A percentile compares a stretch with the other conserved stretches of the same genome.
Evolutionary conservation across 345 rosid species (phyloP).

Genomic region (Syzygium oleosum): DNA sequence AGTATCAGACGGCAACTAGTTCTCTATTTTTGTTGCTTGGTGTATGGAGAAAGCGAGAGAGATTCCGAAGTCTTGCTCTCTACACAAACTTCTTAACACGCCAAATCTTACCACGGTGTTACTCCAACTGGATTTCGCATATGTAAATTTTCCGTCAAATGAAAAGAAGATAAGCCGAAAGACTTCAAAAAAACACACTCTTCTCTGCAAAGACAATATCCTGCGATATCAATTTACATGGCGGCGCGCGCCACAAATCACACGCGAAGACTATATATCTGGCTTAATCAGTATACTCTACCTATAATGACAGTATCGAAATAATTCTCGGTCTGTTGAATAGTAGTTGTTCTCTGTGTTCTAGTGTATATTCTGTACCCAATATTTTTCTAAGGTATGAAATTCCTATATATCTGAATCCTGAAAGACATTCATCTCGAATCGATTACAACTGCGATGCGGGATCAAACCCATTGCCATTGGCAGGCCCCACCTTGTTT

Average conservation of each 20-base stretch:
- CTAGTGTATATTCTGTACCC: not conserved
- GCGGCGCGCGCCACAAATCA: not conserved
- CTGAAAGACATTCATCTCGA: not conserved
- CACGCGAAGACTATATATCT: not conserved
- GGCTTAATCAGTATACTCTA: not conserved
- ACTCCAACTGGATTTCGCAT: not conserved
- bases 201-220: not conserved
- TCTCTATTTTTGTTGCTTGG: not conserved
- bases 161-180: not conserved
- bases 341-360: not conserved
- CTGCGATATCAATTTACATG: not conserved
- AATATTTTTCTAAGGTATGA: not conserved
- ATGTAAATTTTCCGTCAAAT: not conserved
- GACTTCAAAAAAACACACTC: not conserved
- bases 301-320: not conserved
- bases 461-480: conserved; percentile 35
- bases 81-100: conserved; percentile 3
- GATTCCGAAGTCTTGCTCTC: conserved; percentile 1
- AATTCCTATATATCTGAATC: not conserved
- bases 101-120: not conserved
- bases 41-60: not conserved
- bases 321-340: not conserved
- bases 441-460: conserved; percentile 19
- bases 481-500: conserved; percentile 26
- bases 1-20: not conserved